phyloP scores from a whole-genome alignment of 2,329 filamentous ascomycete species.

The Phoma sp. region DNA sequence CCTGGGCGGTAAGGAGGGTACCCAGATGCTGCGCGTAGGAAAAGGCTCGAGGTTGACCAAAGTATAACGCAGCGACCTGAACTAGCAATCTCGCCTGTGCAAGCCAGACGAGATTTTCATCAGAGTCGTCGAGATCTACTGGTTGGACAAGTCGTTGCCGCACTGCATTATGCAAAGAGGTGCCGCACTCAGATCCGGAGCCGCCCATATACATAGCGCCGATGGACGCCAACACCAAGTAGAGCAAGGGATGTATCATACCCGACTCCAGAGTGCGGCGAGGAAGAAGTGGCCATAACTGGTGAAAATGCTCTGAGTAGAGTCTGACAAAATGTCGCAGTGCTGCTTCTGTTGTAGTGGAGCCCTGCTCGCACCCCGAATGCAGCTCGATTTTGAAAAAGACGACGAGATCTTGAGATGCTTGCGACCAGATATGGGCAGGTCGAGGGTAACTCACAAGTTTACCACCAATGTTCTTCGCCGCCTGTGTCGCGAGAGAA shows the following conservation, averaged over 20 bases:
- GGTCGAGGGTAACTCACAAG: neutral
- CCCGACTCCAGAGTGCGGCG: neutral
- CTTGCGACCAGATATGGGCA: neutral
- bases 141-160: neutral
- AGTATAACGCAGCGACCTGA: neutral
- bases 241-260: neutral
- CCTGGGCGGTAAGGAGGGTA: neutral
- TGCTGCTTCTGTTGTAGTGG: neutral
- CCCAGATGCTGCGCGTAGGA: neutral
- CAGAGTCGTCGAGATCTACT: neutral
- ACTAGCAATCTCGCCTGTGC: neutral
- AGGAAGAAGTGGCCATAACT: neutral
- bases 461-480: neutral
- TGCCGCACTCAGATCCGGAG: neutral
- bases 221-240: neutral
- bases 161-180: neutral
- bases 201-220: neutral
- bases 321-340: neutral
- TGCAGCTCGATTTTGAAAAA: neutral
- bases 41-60: neutral
- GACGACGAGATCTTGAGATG: neutral
- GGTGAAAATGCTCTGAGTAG: neutral
- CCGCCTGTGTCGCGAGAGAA: neutral
- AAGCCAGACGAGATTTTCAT: neutral
- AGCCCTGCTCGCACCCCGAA: neutral